Evolutionary conservation across 495 filamentous ascomycete genomes (phyloP).

Genomic region (Aspergillus ostianus): DNA sequence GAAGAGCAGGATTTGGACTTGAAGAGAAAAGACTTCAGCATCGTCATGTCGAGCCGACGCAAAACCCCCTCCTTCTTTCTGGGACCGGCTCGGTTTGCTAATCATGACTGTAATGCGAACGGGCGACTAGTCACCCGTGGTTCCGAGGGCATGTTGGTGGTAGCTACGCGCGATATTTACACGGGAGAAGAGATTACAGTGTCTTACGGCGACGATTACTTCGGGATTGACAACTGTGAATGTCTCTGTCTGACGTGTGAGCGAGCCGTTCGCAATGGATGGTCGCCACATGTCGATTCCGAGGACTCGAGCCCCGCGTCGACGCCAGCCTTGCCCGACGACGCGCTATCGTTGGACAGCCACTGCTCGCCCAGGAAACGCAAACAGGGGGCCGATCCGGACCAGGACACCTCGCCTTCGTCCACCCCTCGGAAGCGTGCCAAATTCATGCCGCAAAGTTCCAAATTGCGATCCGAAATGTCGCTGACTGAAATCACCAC

Average conservation of each 20-base stretch:
- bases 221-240: constrained; percentile 91
- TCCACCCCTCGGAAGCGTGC: constrained; percentile 38
- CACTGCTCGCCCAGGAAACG: constrained; percentile 39
- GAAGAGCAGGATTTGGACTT: constrained; percentile 79
- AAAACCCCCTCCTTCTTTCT: constrained; percentile 87
- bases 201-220: constrained; percentile 92
- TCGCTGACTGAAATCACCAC: constrained; percentile 30
- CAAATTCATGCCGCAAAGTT: constrained; percentile 39
- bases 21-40: constrained; percentile 87
- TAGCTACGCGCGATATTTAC: constrained; percentile 75
- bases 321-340: constrained; percentile 35
- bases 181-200: constrained; percentile 95
- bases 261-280: constrained; percentile 71
- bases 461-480: constrained; percentile 42
- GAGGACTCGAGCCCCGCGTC: constrained; percentile 38
- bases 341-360: constrained; percentile 19
- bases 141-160: constrained; percentile 81
- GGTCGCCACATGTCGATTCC: constrained; percentile 54
- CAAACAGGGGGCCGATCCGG: constrained; percentile 36
- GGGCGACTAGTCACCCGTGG: constrained; percentile 78
- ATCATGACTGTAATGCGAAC: constrained; percentile 96
- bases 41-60: constrained; percentile 88
- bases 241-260: constrained; percentile 92
- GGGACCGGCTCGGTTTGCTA: constrained; percentile 92
- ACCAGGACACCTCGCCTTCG: constrained; percentile 31